These are phyloP conservation scores for Coccomyxa sp. DNA, from an alignment of 139 green algal genomes.

Conservation along the genomic window DNA sequence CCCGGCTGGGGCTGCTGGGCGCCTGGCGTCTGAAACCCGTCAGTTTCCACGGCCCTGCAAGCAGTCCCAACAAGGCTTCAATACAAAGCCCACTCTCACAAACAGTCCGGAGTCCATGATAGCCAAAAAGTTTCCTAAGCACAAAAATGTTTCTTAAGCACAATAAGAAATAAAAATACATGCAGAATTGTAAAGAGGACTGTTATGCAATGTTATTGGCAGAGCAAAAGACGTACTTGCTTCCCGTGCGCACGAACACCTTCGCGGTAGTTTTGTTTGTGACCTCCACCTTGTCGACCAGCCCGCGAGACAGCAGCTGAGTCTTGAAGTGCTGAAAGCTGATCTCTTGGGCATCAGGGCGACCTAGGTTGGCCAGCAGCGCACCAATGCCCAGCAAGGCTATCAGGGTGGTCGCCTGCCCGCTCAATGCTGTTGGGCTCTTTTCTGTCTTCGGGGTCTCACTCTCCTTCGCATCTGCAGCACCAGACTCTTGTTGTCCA, in stretches of 20 bases:
- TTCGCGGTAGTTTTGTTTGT: slow-evolving; percentile 86
- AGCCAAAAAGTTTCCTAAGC: too few species aligned
- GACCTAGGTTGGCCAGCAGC: slow-evolving; percentile 15
- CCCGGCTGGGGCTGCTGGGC: not conserved
- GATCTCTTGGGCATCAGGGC: slow-evolving; percentile 70
- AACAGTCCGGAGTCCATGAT: not conserved
- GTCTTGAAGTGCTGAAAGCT: slow-evolving; percentile 87
- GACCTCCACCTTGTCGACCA: slow-evolving; percentile 90
- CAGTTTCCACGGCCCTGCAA: not conserved
- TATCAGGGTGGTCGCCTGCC: slow-evolving; percentile 21
- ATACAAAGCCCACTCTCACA: not conserved
- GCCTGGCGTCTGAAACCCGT: slow-evolving; percentile 1
- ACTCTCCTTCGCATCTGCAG: not conserved
- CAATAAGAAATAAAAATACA: too few species aligned
- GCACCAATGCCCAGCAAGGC: slow-evolving; percentile 17
- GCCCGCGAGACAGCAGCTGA: slow-evolving; percentile 72
- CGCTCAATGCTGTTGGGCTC: not conserved
- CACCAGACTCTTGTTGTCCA: not conserved
- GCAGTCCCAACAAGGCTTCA: not conserved
- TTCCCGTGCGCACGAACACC: slow-evolving; percentile 29
- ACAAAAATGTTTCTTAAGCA: too few species aligned
- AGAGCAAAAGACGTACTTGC: too few species aligned
- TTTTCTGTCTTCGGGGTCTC: not conserved
- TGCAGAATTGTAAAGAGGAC: too few species aligned
- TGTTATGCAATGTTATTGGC: too few species aligned